Evolutionary conservation across 164 flowering plant genomes (phyloP), one percentile per base, ranked within the genome.

Genomic region (Chimonanthus praecox): DNA sequence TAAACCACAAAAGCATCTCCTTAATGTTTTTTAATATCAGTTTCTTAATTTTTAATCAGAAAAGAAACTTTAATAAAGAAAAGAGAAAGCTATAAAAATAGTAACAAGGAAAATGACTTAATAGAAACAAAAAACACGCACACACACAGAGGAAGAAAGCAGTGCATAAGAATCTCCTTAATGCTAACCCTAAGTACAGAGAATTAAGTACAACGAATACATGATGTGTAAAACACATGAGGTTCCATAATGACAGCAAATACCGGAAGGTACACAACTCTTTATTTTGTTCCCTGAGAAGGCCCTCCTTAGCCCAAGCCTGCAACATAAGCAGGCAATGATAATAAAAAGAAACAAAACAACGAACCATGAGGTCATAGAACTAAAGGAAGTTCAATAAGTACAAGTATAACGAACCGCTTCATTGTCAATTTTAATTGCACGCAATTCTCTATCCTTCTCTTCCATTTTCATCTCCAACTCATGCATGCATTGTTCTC

Each of bases 251-350:
- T 51, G 58, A 15, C 9, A 51, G 58, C 58, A 51, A 10, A 51
- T 72, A 90, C 99, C 95, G 80, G 72, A 85, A 91, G 47, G 88
- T 85, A 50, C 89, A 92, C 65, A 94, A 74, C 83, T 94, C 98
- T 69, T 89, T 85, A 76, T 88, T 89, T 79, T 94, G 99, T 75
- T 94, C 97, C 71, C 92, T 84, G 2, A 94, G 84, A 75, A 92
- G 94, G 73, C 88, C 97, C 79, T 94, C 95, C 78, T 91, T 92
- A 4, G 94, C 99, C 99, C 99, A 94, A 47, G 92, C 97, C 98
- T 94, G 81, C 48, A 47, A 76, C 64, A 9, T 75, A 48, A 16
- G 18, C 3, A 20, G 16, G 8, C 33, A 49, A 65, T 4, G 70
- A 68, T 68, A 6, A 49, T 2, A 58, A 45, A 69, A 69, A 65